A percentile compares a stretch with the other conserved stretches of the same genome.
Conservation (phyloP, 2,329 filamentous ascomycete genomes). For the Parasarocladium wereldwijsianum region DNA sequence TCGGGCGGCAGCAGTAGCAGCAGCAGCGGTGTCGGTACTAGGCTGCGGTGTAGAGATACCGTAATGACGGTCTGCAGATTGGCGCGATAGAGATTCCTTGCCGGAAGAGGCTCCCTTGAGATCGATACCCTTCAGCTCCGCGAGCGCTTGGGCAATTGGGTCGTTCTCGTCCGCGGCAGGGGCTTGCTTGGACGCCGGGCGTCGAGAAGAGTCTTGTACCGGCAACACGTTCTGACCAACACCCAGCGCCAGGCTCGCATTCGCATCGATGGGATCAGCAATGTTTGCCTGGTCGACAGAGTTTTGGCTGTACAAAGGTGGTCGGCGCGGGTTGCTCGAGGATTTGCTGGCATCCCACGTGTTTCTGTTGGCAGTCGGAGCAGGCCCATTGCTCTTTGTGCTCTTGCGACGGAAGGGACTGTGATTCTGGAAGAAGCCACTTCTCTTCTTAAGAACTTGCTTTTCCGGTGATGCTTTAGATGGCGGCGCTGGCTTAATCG, state of each 20-base stretch:
- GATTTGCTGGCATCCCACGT: slow-evolving; percentile 38
- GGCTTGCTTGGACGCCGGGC: slow-evolving; percentile 14
- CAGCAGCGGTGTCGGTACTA: slow-evolving; percentile 26
- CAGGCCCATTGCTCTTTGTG: slow-evolving; percentile 48
- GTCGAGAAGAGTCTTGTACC: slow-evolving; percentile 53
- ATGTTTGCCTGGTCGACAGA: slow-evolving; percentile 37
- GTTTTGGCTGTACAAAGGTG: slow-evolving; percentile 21
- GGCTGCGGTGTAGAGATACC: slow-evolving; percentile 77
- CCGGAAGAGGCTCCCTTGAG: slow-evolving; percentile 63
- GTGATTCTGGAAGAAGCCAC: slow-evolving; percentile 84
- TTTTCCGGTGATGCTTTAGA: slow-evolving; percentile 35
- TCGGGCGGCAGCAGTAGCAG: no score
- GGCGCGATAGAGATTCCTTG: no score
- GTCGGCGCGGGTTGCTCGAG: slow-evolving; percentile 19
- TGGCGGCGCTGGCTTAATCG: slow-evolving; percentile 45
- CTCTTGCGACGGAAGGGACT: slow-evolving; percentile 90
- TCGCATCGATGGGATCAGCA: slow-evolving; percentile 78
- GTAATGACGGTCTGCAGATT: slow-evolving; percentile 91
- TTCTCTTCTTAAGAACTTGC: slow-evolving; percentile 54
- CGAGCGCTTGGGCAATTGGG: slow-evolving; percentile 82
- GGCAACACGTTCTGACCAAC: slow-evolving; percentile 94
- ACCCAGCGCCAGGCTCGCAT: slow-evolving; percentile 84
- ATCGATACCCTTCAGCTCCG: slow-evolving; percentile 74
- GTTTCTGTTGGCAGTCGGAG: slow-evolving; percentile 31
- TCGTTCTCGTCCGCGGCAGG: slow-evolving; percentile 50